These are phyloP conservation scores for Hortiboletus campestris DNA, from an alignment of 768 basidiomycete species.

Conservation along the genomic window DNA sequence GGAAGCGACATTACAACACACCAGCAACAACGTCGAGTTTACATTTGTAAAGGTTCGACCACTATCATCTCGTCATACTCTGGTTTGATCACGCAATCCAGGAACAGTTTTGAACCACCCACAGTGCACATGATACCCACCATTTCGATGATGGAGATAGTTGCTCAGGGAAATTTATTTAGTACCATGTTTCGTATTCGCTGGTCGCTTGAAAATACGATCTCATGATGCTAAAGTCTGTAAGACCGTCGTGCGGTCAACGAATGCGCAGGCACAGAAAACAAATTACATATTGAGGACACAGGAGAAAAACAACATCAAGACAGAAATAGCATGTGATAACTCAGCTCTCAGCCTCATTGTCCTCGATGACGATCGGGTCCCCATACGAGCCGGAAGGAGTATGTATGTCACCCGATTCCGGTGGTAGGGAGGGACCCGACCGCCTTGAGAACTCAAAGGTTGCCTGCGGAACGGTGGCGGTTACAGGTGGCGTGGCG, in stretches of 20 bases:
- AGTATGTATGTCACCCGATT: not conserved
- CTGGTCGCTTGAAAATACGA: not conserved
- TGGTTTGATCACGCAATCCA: slow-evolving; percentile 1
- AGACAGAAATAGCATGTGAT: not conserved
- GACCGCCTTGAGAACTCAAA: slow-evolving; percentile 2
- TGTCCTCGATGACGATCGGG: slow-evolving; percentile 28
- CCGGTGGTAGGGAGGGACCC: slow-evolving; percentile 1
- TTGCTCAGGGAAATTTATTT: not conserved
- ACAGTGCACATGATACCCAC: not conserved
- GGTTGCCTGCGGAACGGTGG: not conserved
- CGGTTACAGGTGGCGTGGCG: not conserved
- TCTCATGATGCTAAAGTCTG: not conserved
- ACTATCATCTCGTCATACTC: slow-evolving; percentile 3
- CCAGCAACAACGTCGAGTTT: slow-evolving; percentile 61
- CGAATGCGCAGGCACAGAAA: not conserved
- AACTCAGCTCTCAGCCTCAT: slow-evolving; percentile 14
- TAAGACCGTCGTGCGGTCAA: not conserved
- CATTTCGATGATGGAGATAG: not conserved
- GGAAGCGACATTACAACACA: slow-evolving; percentile 59
- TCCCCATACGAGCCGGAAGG: slow-evolving; percentile 14
- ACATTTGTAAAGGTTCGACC: slow-evolving; percentile 75
- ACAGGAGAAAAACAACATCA: not conserved
- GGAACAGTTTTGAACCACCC: slow-evolving; percentile 16
- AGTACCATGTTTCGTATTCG: not conserved
- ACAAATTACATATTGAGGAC: not conserved